Conservation (phyloP, 2,329 filamentous ascomycete genomes). For the Neofusicoccum cordaticola region DNA sequence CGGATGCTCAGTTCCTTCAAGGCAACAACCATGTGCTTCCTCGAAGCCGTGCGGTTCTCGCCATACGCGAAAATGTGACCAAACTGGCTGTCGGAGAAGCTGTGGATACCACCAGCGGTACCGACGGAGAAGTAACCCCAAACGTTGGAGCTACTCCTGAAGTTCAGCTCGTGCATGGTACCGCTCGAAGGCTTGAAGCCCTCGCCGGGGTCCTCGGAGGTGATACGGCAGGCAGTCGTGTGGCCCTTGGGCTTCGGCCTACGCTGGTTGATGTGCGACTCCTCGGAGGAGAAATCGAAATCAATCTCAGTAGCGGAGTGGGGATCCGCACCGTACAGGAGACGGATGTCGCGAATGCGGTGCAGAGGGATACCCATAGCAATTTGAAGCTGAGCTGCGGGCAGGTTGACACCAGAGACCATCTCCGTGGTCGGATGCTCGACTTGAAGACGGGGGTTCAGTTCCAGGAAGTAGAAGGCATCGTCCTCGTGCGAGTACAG, state of each 20-base stretch:
- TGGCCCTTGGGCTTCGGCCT: conserved; percentile 92
- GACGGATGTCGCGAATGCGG: conserved; percentile 90
- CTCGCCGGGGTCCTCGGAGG: conserved; percentile 96
- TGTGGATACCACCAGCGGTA: conserved; percentile 95
- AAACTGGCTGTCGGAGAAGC: conserved; percentile 98
- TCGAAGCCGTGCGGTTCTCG: conserved; percentile 90
- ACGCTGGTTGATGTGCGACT: conserved; percentile 79
- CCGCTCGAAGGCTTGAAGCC: conserved; percentile 99
- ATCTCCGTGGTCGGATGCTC: conserved; percentile 99
- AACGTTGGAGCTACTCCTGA: conserved; percentile 96
- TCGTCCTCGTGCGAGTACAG: conserved; percentile 96
- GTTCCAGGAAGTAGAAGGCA: conserved; percentile 98
- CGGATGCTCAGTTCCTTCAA: conserved; percentile 99
- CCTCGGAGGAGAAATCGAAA: conserved; percentile 89
- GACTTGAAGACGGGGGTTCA: conserved; percentile 98
- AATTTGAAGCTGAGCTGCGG: conserved; percentile 95
- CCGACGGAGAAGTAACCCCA: conserved; percentile 99
- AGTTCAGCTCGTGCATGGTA: conserved; percentile 99
- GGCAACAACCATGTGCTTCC: conserved; percentile 99
- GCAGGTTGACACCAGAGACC: conserved; percentile 96
- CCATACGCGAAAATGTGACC: conserved; percentile 99
- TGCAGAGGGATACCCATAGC: conserved; percentile 98
- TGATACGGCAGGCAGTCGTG: conserved; percentile 98
- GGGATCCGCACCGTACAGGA: conserved; percentile 93
- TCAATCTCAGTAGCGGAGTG: conserved; percentile 85